These are phyloP conservation scores for Picochlorum sp. DNA, from an alignment of 139 green algal species.

Conservation along the genomic window DNA sequence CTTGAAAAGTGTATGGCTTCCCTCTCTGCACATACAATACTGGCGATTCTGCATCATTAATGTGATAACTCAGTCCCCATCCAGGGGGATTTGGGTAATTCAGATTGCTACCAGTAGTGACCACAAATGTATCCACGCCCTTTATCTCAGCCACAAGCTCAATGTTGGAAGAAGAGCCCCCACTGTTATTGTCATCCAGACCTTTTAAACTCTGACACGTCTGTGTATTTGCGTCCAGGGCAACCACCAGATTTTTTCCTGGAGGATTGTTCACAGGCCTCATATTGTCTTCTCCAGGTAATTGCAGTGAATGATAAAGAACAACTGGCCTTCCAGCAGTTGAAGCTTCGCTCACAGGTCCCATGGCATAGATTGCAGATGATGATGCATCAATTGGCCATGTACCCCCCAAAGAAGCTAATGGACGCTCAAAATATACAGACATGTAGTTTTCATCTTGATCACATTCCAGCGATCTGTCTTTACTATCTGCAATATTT, in stretches of 20 bases:
- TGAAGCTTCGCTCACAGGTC: constrained; percentile 8
- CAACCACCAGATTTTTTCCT: not conserved
- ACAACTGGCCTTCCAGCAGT: not conserved
- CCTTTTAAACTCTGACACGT: not conserved
- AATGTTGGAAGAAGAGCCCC: not conserved
- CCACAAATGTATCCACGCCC: not conserved
- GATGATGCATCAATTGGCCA: constrained; percentile 7
- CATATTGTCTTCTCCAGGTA: not conserved
- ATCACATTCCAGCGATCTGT: not conserved
- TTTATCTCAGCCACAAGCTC: not conserved
- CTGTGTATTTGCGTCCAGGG: not conserved
- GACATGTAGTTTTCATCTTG: not conserved
- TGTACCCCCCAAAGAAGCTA: not conserved
- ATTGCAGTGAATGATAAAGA: constrained; percentile 8
- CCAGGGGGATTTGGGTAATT: constrained; percentile 16
- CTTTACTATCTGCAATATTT: too few species aligned
- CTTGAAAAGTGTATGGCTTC: constrained; percentile 6
- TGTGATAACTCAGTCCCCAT: constrained; percentile 3
- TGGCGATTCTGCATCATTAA: constrained; percentile 8
- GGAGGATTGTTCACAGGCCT: not conserved
- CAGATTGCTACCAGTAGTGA: constrained; percentile 1
- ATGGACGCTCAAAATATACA: not conserved
- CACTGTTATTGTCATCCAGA: not conserved
- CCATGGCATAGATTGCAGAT: constrained; percentile 10
- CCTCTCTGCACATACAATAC: constrained; percentile 1